These are phyloP conservation scores for Oenanthe javanica DNA, from an alignment of 140 eudicot species.

Conservation along the genomic window DNA sequence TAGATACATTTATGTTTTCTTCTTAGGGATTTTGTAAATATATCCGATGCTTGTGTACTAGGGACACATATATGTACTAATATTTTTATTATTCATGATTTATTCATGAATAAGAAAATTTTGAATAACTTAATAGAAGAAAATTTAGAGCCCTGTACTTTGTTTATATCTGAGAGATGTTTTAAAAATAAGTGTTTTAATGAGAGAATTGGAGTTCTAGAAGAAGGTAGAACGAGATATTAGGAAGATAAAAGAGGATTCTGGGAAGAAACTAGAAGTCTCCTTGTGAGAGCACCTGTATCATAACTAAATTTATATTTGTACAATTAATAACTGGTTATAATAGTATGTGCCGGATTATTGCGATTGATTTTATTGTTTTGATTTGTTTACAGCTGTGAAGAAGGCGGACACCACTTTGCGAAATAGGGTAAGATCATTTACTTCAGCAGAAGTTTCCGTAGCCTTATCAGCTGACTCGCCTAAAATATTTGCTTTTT, in stretches of 20 bases:
- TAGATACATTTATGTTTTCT: background rate
- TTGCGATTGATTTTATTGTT: background rate
- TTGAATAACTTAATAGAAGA: too few relatives aligned
- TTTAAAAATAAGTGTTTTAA: too few relatives aligned
- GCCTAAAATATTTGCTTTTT: background rate
- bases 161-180: too few relatives aligned
- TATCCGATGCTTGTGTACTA: background rate
- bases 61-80: background rate
- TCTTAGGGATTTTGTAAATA: background rate
- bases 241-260: background rate
- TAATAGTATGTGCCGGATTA: too few relatives aligned
- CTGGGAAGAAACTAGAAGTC: background rate
- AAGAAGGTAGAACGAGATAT: too few relatives aligned
- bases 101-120: too few relatives aligned
- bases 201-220: too few relatives aligned
- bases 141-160: too few relatives aligned
- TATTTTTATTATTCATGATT: background rate
- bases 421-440: conserved; percentile 39
- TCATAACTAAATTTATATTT: background rate
- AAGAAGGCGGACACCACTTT: conserved; percentile 39
- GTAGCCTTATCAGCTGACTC: background rate
- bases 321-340: background rate
- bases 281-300: background rate
- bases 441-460: background rate
- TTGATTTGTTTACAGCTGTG: conserved; percentile 6